These are phyloP conservation scores for Peterozyma xylosa DNA, from an alignment of 805 yeast genomes.

Conservation along the genomic window DNA sequence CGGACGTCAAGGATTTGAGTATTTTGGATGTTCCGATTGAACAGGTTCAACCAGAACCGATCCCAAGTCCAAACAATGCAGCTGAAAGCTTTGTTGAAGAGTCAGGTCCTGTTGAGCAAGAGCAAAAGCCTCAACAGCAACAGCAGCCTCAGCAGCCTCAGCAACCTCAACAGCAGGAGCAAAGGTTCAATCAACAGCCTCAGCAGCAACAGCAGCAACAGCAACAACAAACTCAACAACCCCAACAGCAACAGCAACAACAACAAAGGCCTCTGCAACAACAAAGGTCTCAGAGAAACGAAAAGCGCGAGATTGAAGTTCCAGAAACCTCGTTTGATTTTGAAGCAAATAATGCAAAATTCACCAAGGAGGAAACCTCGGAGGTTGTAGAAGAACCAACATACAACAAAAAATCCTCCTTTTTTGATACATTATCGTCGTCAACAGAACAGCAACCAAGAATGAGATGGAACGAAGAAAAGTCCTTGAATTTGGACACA, in stretches of 20 bases:
- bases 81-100: conserved; percentile 1
- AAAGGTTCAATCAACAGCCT: conserved; percentile 14
- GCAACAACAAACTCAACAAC: conserved; percentile 11
- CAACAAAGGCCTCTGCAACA: conserved; percentile 7
- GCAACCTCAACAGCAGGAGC: conserved; percentile 10
- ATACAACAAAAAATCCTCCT: conserved; percentile 78
- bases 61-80: conserved; percentile 25
- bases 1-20: conserved; percentile 83
- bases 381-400: conserved; percentile 30
- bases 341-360: conserved; percentile 64
- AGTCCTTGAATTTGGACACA: conserved; percentile 68
- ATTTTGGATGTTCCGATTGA: conserved; percentile 70
- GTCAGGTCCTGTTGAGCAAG: conserved; percentile 6
- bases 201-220: conserved; percentile 9
- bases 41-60: conserved; percentile 49
- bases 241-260: conserved; percentile 12
- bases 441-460: conserved; percentile 39
- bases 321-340: conserved; percentile 70
- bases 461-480: conserved; percentile 69
- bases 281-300: conserved; percentile 1
- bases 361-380: conserved; percentile 39
- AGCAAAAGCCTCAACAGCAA: conserved; percentile 11
- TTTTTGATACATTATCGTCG: conserved; percentile 80
- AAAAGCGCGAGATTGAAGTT: conserved; percentile 18
- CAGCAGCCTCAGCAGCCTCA: conserved; percentile 15